Evolutionary conservation across 306 rosid species (phyloP).

Genomic region (Castanopsis chinensis): DNA sequence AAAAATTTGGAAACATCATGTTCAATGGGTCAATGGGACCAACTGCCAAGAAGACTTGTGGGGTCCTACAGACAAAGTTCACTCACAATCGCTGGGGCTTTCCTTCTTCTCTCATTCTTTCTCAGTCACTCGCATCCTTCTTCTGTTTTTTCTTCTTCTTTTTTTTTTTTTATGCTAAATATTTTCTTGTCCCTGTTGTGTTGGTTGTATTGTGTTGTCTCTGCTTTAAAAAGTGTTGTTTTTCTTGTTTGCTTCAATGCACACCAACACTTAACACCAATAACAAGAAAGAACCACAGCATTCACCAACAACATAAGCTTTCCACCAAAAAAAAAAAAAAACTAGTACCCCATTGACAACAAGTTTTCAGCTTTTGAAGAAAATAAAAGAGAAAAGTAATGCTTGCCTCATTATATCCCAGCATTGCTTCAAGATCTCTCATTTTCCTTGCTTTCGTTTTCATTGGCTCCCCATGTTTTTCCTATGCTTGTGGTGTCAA

Average conservation of each 20-base stretch:
- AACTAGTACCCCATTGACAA: neutral
- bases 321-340: neutral
- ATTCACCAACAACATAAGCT: neutral
- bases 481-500: conserved; percentile 22
- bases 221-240: neutral
- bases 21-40: conserved; percentile 43
- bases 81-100: conserved; percentile 1
- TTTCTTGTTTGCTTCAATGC: neutral
- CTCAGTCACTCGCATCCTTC: neutral
- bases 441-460: conserved; percentile 21
- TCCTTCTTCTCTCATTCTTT: neutral
- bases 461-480: conserved; percentile 23
- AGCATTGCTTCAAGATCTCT: conserved; percentile 40
- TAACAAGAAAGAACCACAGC: neutral
- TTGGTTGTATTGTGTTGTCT: neutral
- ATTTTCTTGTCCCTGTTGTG: neutral
- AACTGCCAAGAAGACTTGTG: conserved; percentile 35
- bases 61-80: conserved; percentile 25
- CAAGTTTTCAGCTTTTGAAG: conserved; percentile 7
- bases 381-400: conserved; percentile 3
- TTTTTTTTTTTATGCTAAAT: too few species aligned
- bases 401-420: conserved; percentile 23
- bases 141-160: too few species aligned
- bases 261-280: neutral
- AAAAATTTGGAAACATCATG: conserved; percentile 25